These are phyloP conservation scores for Hanseniaspora osmophila DNA, from an alignment of 805 yeast genomes.

Conservation along the genomic window DNA sequence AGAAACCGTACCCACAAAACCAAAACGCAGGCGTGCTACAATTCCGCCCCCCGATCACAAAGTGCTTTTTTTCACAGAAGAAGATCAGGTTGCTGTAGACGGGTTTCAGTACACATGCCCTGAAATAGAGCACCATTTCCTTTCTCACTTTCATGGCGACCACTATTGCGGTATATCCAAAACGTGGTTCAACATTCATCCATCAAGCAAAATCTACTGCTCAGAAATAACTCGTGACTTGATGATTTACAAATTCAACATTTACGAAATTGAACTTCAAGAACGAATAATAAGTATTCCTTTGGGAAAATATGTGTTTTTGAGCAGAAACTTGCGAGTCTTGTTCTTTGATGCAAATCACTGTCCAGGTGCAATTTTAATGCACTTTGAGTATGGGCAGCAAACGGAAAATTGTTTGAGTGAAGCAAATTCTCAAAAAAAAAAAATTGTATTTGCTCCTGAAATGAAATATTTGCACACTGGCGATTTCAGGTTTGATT, in stretches of 20 bases:
- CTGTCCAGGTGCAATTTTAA: conserved; percentile 89
- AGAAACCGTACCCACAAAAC: conserved; percentile 7
- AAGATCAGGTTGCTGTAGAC: conserved; percentile 41
- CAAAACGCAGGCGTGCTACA: conserved; percentile 13
- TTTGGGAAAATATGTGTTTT: conserved; percentile 21
- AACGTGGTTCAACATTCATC: conserved; percentile 52
- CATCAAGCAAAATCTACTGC: conserved; percentile 39
- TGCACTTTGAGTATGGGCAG: conserved; percentile 39
- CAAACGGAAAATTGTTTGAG: not conserved
- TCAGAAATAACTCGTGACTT: conserved; percentile 56
- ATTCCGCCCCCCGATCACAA: conserved; percentile 42
- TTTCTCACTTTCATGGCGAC: conserved; percentile 85
- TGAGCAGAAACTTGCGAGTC: conserved; percentile 28
- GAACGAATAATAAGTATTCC: conserved; percentile 28
- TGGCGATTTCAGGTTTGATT: conserved; percentile 79
- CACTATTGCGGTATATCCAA: conserved; percentile 81
- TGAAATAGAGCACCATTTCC: conserved; percentile 37
- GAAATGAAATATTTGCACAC: conserved; percentile 45
- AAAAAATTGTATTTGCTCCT: not conserved
- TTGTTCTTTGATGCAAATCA: conserved; percentile 77
- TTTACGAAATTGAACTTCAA: conserved; percentile 22
- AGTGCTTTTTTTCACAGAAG: conserved; percentile 29
- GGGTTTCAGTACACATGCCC: conserved; percentile 34
- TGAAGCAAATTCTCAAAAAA: not conserved
- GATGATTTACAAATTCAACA: conserved; percentile 37